Percentiles rank a stretch among this genome's conserved stretches.
Conservation (phyloP, 2,329 filamentous ascomycete genomes). For the Xylariaceae sp. region DNA sequence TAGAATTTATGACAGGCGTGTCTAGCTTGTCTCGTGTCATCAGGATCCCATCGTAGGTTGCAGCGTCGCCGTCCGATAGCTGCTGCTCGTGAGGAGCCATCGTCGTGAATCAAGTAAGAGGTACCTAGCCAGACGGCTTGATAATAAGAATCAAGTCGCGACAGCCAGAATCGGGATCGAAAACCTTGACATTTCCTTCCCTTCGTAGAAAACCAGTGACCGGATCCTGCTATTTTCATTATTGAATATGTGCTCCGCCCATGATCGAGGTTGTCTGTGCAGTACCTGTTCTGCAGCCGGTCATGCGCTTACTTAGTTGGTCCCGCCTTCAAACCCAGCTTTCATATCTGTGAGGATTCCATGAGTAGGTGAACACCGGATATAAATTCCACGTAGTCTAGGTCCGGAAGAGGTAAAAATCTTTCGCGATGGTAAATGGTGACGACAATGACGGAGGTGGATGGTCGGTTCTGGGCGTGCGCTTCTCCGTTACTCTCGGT, state of each 20-base stretch:
- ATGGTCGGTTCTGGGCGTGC: background rate
- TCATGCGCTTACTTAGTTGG: background rate
- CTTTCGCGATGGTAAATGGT: background rate
- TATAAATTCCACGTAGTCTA: background rate
- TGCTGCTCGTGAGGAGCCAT: conserved; percentile 24
- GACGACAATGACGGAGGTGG: background rate
- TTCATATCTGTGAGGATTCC: background rate
- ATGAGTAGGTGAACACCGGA: background rate
- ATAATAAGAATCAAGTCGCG: background rate
- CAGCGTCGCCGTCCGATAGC: conserved; percentile 2
- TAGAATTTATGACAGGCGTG: background rate
- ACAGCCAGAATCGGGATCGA: background rate
- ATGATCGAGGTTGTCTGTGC: background rate
- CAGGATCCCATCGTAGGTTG: conserved; percentile 7
- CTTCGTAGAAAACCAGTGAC: conserved; percentile 4
- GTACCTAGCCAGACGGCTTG: background rate
- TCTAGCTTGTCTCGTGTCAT: conserved; percentile 11
- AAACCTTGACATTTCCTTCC: conserved; percentile 8
- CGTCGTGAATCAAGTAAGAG: background rate
- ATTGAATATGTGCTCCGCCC: background rate
- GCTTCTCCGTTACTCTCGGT: background rate
- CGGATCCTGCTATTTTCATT: background rate
- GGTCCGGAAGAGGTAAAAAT: background rate
- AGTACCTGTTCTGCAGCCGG: conserved; percentile 1
- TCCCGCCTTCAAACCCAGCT: background rate